These are phyloP conservation scores for Saitozyma podzolica DNA, from an alignment of 768 basidiomycete species.

Conservation along the genomic window DNA sequence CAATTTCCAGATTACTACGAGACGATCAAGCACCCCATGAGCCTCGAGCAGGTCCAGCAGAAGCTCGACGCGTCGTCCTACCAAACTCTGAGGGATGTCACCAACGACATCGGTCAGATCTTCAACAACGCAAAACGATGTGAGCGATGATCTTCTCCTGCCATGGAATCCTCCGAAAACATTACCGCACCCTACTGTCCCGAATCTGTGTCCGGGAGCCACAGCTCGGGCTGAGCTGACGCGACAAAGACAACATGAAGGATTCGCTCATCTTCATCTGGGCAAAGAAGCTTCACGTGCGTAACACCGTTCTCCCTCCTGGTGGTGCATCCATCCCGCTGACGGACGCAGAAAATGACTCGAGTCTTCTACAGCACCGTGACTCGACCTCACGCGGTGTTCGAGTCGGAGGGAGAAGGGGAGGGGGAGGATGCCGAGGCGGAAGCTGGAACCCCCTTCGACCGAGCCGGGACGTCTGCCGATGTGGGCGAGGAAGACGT, in stretches of 20 bases:
- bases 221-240: too few relatives aligned
- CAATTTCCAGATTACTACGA: constrained; percentile 47
- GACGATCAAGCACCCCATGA: constrained; percentile 47
- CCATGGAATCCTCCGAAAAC: background rate
- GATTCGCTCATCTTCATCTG: constrained; percentile 47
- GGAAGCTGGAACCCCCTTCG: background rate
- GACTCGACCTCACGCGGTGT: constrained; percentile 16
- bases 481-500: constrained; percentile 16
- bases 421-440: constrained; percentile 6
- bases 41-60: constrained; percentile 35
- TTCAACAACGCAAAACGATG: constrained; percentile 52
- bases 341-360: constrained; percentile 35
- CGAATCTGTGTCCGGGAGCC: too few relatives aligned
- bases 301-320: constrained; percentile 3
- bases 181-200: background rate
- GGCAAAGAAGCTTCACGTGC: constrained; percentile 48
- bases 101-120: constrained; percentile 45
- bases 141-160: constrained; percentile 14
- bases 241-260: constrained; percentile 41
- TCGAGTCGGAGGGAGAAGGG: constrained; percentile 32
- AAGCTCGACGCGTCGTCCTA: constrained; percentile 35
- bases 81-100: constrained; percentile 39
- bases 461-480: constrained; percentile 3
- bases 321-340: background rate
- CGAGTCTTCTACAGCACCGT: constrained; percentile 26